A percentile compares a stretch with the other conserved stretches of the same genome.
phyloP scores from a whole-genome alignment of 2,329 filamentous ascomycete genomes.

The Zasmidium citrigriseum region DNA sequence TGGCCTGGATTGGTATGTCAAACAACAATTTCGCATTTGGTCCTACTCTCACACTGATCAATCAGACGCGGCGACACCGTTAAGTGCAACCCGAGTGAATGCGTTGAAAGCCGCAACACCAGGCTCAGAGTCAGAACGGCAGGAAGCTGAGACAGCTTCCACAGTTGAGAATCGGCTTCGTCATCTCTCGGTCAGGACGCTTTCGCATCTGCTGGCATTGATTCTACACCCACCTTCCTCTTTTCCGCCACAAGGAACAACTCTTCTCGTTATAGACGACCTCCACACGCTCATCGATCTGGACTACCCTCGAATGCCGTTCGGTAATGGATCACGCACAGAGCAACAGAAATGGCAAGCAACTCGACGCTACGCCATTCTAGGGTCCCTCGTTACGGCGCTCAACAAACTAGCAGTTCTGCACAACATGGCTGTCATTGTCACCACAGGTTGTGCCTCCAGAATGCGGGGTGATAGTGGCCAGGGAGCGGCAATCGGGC shows the following conservation, averaged over 20 bases:
- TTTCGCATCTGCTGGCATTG: slow-evolving; percentile 70
- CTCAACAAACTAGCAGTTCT: slow-evolving; percentile 73
- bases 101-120: neutral
- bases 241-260: slow-evolving; percentile 64
- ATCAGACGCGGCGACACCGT: slow-evolving; percentile 14
- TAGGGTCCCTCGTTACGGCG: slow-evolving; percentile 62
- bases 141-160: neutral
- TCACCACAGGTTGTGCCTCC: slow-evolving; percentile 81
- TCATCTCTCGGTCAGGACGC: slow-evolving; percentile 61
- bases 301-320: slow-evolving; percentile 64
- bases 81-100: slow-evolving; percentile 12
- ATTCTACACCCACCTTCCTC: slow-evolving; percentile 65
- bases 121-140: neutral
- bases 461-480: slow-evolving; percentile 62
- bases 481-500: slow-evolving; percentile 67
- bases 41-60: neutral
- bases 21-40: slow-evolving; percentile 27
- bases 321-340: slow-evolving; percentile 39
- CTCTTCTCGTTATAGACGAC: slow-evolving; percentile 75
- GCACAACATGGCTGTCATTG: slow-evolving; percentile 69
- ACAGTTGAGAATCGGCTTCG: slow-evolving; percentile 49
- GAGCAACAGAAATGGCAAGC: slow-evolving; percentile 52
- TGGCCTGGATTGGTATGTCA: slow-evolving; percentile 84
- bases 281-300: slow-evolving; percentile 75
- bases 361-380: slow-evolving; percentile 58